Conservation (phyloP, 345 rosid species). For the Salix dunnii region DNA sequence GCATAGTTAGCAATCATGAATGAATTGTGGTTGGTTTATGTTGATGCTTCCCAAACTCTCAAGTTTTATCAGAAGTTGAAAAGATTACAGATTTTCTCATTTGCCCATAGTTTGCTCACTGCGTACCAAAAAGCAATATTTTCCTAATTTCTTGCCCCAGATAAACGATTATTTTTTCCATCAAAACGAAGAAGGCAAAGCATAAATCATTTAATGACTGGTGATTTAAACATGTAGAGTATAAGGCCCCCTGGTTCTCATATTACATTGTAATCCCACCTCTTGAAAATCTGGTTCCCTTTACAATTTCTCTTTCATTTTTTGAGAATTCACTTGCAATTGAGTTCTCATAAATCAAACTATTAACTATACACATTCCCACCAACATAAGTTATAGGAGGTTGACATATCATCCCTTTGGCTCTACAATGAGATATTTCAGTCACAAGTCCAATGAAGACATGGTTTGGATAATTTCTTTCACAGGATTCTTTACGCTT, state of each 20-base stretch:
- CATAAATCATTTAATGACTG: background rate
- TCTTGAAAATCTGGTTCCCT: background rate
- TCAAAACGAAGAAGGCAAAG: background rate
- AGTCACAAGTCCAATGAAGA: background rate
- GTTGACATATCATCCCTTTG: background rate
- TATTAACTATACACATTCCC: background rate
- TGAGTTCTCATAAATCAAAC: background rate
- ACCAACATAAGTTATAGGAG: background rate
- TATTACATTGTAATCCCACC: background rate
- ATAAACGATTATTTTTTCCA: background rate
- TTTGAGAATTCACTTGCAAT: background rate
- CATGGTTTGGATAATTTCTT: background rate
- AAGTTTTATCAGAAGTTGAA: too few relatives aligned
- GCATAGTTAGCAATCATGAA: too few relatives aligned
- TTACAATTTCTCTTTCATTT: background rate
- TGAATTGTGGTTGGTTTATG: background rate
- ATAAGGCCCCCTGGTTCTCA: too few relatives aligned
- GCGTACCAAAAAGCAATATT: background rate
- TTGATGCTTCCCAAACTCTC: background rate
- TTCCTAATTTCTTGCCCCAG: background rate
- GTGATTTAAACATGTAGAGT: too few relatives aligned
- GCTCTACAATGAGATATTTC: background rate
- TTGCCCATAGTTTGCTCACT: background rate
- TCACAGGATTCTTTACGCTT: constrained; percentile 58
- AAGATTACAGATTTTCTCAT: background rate